Evolutionary conservation across 2,329 filamentous ascomycete species (phyloP).

Genomic region (Cryphonectria radicalis): DNA sequence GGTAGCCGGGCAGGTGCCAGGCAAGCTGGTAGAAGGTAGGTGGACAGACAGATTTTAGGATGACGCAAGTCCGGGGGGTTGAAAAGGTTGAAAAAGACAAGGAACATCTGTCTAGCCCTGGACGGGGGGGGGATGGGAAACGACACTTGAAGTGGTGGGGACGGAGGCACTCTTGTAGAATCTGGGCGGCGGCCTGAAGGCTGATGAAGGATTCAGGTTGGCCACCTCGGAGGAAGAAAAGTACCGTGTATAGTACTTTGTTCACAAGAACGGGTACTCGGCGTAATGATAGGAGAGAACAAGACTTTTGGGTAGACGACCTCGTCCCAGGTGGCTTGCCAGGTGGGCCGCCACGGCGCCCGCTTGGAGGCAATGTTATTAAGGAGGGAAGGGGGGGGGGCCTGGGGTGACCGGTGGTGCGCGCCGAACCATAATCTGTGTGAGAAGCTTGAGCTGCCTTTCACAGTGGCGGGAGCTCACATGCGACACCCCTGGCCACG

Average conservation of each 20-base stretch:
- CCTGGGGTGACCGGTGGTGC: constrained; percentile 24
- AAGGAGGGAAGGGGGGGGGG: constrained; percentile 11
- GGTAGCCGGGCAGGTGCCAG: constrained; percentile 5
- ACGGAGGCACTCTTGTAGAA: constrained; percentile 23
- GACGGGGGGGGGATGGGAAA: not conserved
- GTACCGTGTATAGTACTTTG: constrained; percentile 18
- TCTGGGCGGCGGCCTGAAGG: not conserved
- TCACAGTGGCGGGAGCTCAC: constrained; percentile 17
- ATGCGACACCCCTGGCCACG: constrained; percentile 22
- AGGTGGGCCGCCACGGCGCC: constrained; percentile 28
- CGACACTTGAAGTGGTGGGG: constrained; percentile 3
- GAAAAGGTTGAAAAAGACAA: not conserved
- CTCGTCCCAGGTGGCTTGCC: not conserved
- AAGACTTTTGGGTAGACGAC: not conserved
- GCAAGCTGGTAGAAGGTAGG: not conserved
- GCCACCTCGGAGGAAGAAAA: constrained; percentile 3
- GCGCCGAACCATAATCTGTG: constrained; percentile 4
- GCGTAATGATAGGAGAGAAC: constrained; percentile 1
- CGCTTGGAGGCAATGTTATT: constrained; percentile 27
- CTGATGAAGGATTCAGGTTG: not conserved
- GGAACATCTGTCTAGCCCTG: not conserved
- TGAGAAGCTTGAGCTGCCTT: constrained; percentile 24
- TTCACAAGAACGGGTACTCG: constrained; percentile 8
- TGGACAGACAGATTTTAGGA: not conserved
- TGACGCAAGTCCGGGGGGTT: constrained; percentile 10